Conservation (phyloP, 352 stramenopile species). For the Phytophthora ramorum region DNA sequence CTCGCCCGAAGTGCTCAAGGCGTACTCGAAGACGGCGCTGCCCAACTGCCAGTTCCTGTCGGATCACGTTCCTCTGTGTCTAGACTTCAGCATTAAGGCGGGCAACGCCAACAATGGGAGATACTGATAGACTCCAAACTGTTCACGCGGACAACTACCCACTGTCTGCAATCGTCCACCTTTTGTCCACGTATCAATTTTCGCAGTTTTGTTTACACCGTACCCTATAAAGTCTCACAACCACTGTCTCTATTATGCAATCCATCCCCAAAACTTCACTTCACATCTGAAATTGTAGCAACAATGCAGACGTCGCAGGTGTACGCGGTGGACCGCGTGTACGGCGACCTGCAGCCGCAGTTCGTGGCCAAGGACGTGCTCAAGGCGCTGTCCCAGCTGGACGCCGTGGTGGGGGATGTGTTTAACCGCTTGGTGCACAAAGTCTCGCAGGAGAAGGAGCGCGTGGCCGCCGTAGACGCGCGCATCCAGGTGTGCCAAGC, state of each 20-base stretch:
- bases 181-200: background rate
- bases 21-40: constrained; percentile 91
- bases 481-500: constrained; percentile 83
- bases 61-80: constrained; percentile 96
- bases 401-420: constrained; percentile 85
- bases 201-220: constrained; percentile 1
- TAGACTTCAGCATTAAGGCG: constrained; percentile 90
- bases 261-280: too few species aligned
- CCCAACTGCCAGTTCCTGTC: constrained; percentile 96
- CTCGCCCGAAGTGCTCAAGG: constrained; percentile 87
- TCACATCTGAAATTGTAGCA: background rate
- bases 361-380: constrained; percentile 89
- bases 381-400: constrained; percentile 85
- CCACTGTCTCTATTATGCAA: background rate
- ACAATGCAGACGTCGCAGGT: constrained; percentile 88
- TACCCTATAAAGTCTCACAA: background rate
- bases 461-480: constrained; percentile 74
- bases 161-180: constrained; percentile 2
- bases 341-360: constrained; percentile 83
- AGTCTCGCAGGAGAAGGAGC: constrained; percentile 82
- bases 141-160: too few species aligned
- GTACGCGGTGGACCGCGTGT: constrained; percentile 88
- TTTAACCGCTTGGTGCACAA: constrained; percentile 85
- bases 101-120: constrained; percentile 46
- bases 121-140: constrained; percentile 53